Evolutionary conservation across 495 filamentous ascomycete genomes (phyloP).

Genomic region (Tuber magnatum): DNA sequence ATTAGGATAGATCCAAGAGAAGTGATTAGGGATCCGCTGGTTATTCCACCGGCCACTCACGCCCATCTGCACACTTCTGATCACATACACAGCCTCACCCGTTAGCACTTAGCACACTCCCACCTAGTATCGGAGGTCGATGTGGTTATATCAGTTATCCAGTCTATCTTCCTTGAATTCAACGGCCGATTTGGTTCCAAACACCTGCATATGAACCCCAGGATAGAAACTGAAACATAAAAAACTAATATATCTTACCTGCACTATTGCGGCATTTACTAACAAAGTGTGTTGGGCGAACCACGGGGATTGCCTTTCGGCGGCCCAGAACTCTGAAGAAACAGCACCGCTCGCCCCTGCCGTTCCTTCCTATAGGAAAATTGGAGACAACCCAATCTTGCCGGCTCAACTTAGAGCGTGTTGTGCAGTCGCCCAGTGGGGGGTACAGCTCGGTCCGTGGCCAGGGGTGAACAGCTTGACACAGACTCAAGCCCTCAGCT

Average conservation of each 20-base stretch:
- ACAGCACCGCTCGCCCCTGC: background rate
- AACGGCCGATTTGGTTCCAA: background rate
- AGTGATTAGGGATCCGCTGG: background rate
- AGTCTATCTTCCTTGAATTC: background rate
- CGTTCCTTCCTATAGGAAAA: too few relatives aligned
- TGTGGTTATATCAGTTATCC: too few relatives aligned
- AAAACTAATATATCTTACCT: background rate
- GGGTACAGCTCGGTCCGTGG: background rate
- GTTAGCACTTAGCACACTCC: conserved; percentile 2
- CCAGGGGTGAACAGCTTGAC: background rate
- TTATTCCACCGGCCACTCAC: background rate
- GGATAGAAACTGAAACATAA: background rate
- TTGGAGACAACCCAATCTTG: background rate
- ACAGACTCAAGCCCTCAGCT: too few relatives aligned
- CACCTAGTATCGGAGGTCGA: background rate
- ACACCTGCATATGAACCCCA: background rate
- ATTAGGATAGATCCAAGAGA: background rate
- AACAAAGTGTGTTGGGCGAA: background rate
- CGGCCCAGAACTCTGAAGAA: background rate
- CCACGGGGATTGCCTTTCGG: background rate
- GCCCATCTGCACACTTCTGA: background rate
- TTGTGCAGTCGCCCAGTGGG: background rate
- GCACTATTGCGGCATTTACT: background rate
- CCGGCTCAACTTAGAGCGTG: background rate
- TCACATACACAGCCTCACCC: background rate